Evolutionary conservation across 306 rosid genomes (phyloP).

Genomic region (Castanospermum australe): DNA sequence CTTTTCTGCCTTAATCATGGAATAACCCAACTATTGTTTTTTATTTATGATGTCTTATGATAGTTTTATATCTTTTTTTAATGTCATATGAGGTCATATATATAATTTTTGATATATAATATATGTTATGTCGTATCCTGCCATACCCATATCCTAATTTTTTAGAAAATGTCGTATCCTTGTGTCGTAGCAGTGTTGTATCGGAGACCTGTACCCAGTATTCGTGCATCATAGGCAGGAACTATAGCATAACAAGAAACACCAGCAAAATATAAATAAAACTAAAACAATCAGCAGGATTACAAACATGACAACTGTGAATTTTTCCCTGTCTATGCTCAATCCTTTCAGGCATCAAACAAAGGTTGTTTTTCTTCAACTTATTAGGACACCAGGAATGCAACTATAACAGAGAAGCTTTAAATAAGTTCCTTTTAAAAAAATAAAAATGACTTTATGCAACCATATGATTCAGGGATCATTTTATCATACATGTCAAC

Average conservation of each 20-base stretch:
- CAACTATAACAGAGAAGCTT: neutral
- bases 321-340: neutral
- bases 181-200: too few species aligned
- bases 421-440: neutral
- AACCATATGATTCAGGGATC: slow-evolving; percentile 1
- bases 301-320: neutral
- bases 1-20: too few species aligned
- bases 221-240: too few species aligned
- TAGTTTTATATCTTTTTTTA: too few species aligned
- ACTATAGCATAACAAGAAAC: neutral
- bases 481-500: neutral
- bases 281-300: neutral
- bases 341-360: neutral
- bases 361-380: neutral
- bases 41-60: too few species aligned
- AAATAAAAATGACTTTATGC: neutral
- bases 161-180: too few species aligned
- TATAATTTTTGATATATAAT: too few species aligned
- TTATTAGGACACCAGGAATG: neutral
- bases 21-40: too few species aligned
- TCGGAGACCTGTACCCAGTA: too few species aligned
- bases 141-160: too few species aligned
- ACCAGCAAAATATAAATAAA: neutral
- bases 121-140: too few species aligned
- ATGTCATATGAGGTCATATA: too few species aligned